These are phyloP conservation scores for Corymbia maculata DNA, from an alignment of 345 rosid species.

Conservation along the genomic window DNA sequence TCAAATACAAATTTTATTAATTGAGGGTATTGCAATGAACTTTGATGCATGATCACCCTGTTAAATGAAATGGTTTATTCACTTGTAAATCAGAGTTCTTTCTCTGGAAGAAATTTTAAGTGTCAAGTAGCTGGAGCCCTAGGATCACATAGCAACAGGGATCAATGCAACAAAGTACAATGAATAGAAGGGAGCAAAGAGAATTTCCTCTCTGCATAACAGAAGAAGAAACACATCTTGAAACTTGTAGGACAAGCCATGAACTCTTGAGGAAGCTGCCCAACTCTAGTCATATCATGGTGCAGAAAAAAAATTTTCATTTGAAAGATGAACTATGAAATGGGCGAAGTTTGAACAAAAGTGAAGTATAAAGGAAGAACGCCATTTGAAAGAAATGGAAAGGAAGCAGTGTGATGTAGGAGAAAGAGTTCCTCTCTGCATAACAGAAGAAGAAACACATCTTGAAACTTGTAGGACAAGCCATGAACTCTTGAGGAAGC, in stretches of 20 bases:
- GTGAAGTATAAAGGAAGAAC: not conserved
- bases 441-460: too few relatives aligned
- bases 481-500: not conserved
- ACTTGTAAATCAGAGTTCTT: not conserved
- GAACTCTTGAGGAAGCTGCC: not conserved
- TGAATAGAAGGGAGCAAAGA: not conserved
- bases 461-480: not conserved
- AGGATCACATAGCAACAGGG: not conserved
- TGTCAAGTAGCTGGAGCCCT: not conserved
- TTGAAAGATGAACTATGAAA: not conserved
- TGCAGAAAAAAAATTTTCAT: not conserved
- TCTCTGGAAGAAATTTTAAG: not conserved
- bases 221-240: not conserved
- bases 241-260: not conserved
- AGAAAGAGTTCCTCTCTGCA: not conserved
- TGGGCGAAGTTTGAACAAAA: not conserved
- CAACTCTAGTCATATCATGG: not conserved
- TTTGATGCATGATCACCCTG: not conserved
- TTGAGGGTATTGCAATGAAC: not conserved
- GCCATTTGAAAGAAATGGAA: not conserved
- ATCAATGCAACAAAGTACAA: not conserved
- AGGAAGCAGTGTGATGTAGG: not conserved
- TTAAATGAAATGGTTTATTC: not conserved
- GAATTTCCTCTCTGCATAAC: not conserved
- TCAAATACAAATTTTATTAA: not conserved